Conservation (phyloP, 2,329 filamentous ascomycete genomes). For the Diplodia seriata region DNA sequence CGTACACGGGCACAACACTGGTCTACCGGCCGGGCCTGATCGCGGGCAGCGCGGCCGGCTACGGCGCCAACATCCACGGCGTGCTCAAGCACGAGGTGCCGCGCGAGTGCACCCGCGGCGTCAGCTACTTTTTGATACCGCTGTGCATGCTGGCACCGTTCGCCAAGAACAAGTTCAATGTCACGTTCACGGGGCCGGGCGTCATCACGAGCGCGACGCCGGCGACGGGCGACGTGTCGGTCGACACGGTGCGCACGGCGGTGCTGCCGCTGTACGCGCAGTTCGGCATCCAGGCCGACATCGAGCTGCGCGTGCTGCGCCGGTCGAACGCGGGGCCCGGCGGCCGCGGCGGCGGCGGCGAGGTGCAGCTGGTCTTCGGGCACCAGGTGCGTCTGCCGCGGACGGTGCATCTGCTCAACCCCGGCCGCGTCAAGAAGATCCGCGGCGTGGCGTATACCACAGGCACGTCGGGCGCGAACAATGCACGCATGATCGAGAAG, state of each 20-base stretch:
- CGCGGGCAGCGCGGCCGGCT: slow-evolving; percentile 79
- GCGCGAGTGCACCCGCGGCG: slow-evolving; percentile 75
- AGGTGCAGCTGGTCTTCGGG: slow-evolving; percentile 92
- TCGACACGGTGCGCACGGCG: slow-evolving; percentile 92
- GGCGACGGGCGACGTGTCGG: slow-evolving; percentile 78
- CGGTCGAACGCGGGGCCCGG: slow-evolving; percentile 75
- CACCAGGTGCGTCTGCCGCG: slow-evolving; percentile 93
- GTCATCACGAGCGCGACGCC: slow-evolving; percentile 90
- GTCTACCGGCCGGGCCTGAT: slow-evolving; percentile 93
- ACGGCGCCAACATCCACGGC: slow-evolving; percentile 72
- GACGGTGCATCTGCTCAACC: slow-evolving; percentile 85
- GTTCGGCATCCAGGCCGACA: slow-evolving; percentile 85
- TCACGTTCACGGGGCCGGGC: slow-evolving; percentile 86
- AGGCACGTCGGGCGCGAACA: slow-evolving; percentile 90
- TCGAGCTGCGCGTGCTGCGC: slow-evolving; percentile 83
- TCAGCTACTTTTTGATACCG: slow-evolving; percentile 91
- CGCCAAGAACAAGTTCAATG: slow-evolving; percentile 87
- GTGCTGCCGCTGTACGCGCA: slow-evolving; percentile 87
- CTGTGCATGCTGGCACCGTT: slow-evolving; percentile 92
- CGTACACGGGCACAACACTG: slow-evolving; percentile 91
- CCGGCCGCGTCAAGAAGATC: slow-evolving; percentile 85
- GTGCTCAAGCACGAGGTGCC: slow-evolving; percentile 83
- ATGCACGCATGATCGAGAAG: slow-evolving; percentile 91
- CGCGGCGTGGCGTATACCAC: slow-evolving; percentile 93
- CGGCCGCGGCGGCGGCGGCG: slow-evolving; percentile 82